A percentile compares a stretch with the other conserved stretches of the same genome.
These are phyloP conservation scores for Scutellaria galericulata DNA, from an alignment of 257 asterid species.

Conservation along the genomic window DNA sequence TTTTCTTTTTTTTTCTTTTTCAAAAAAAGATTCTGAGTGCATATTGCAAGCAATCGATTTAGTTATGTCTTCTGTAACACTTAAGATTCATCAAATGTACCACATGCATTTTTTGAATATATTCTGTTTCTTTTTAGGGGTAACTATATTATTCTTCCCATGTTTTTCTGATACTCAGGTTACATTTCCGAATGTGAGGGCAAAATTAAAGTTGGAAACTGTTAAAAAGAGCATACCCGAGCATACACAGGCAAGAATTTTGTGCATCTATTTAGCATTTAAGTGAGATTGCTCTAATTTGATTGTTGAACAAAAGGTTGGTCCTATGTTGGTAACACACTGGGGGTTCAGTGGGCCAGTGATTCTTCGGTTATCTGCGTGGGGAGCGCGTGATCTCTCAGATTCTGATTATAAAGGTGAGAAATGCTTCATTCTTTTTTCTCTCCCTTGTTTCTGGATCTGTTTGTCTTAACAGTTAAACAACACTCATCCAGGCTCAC, in stretches of 20 bases:
- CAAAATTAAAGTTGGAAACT: slow-evolving; percentile 66
- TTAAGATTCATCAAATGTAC: neutral
- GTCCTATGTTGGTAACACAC: slow-evolving; percentile 92
- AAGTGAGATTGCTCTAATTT: slow-evolving; percentile 29
- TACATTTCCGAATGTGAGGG: slow-evolving; percentile 80
- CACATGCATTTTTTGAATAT: neutral
- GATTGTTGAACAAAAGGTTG: slow-evolving; percentile 60
- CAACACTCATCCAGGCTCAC: slow-evolving; percentile 59
- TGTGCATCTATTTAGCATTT: slow-evolving; percentile 32
- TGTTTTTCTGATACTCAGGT: slow-evolving; percentile 50
- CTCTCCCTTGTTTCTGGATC: slow-evolving; percentile 16
- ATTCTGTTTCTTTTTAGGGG: neutral
- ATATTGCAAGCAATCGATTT: slow-evolving; percentile 5
- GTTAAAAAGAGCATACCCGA: slow-evolving; percentile 67
- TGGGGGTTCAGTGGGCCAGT: slow-evolving; percentile 99
- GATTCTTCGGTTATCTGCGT: slow-evolving; percentile 90
- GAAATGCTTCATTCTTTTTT: slow-evolving; percentile 10
- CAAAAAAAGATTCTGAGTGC: slow-evolving; percentile 8
- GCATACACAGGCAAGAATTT: slow-evolving; percentile 79
- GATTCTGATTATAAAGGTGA: slow-evolving; percentile 77
- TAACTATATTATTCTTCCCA: slow-evolving; percentile 3
- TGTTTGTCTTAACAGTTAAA: slow-evolving; percentile 36
- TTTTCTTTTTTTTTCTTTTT: neutral
- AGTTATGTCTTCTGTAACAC: neutral
- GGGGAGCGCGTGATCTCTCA: slow-evolving; percentile 95